Percentiles rank a stretch among this genome's conserved stretches.
Conservation (phyloP, 1,284 basidiomycete genomes). For the Malassezia dermatis region DNA sequence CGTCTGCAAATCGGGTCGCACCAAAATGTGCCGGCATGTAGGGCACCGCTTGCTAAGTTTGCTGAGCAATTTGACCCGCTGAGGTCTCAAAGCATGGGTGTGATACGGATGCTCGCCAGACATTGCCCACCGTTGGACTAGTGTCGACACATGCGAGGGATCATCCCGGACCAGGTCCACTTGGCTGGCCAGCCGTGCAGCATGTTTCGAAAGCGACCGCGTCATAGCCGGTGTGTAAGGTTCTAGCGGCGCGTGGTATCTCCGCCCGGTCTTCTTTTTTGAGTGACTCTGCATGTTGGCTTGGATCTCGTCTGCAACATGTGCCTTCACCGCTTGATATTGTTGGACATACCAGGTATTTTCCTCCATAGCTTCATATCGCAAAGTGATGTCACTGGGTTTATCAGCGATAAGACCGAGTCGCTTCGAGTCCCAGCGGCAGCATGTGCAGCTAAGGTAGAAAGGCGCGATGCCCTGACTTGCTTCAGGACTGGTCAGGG, state of each 20-base stretch:
- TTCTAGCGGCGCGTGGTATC: conserved; percentile 56
- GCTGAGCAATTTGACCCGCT: conserved; percentile 66
- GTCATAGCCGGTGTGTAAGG: not conserved
- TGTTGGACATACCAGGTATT: conserved; percentile 16
- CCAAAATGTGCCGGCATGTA: conserved; percentile 83
- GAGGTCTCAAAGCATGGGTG: conserved; percentile 47
- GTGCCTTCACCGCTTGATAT: conserved; percentile 27
- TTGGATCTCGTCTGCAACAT: conserved; percentile 26
- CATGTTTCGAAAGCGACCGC: conserved; percentile 1
- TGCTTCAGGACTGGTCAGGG: conserved; percentile 36
- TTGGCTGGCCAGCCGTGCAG: conserved; percentile 1
- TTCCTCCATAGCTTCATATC: not conserved
- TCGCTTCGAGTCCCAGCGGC: conserved; percentile 85
- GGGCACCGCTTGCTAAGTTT: conserved; percentile 93
- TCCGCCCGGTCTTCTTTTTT: conserved; percentile 22
- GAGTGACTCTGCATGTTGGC: not conserved
- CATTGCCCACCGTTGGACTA: conserved; percentile 69
- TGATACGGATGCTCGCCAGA: conserved; percentile 51
- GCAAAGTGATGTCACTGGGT: conserved; percentile 67
- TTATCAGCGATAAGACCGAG: conserved; percentile 89
- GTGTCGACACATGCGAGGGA: conserved; percentile 52
- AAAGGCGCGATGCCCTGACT: conserved; percentile 70
- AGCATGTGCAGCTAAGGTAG: conserved; percentile 79
- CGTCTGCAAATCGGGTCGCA: conserved; percentile 94
- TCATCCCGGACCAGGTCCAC: conserved; percentile 28